These are phyloP conservation scores for Raddia guianensis DNA, from an alignment of 176 grass and related monocot species.

Conservation along the genomic window DNA sequence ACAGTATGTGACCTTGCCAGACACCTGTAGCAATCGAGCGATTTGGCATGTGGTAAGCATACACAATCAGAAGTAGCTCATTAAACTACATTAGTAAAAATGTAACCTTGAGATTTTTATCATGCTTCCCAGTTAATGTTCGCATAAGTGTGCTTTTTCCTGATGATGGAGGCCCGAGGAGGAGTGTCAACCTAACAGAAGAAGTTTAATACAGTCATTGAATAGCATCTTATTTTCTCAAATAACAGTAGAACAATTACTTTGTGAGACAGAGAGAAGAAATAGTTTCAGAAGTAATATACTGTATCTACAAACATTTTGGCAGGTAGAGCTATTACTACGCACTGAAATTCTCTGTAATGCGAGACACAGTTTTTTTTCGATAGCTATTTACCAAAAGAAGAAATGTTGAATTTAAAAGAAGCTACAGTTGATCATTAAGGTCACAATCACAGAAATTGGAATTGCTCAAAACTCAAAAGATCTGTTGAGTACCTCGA, in stretches of 20 bases:
- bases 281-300: background rate
- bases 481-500: slow-evolving; percentile 46
- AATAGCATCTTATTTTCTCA: slow-evolving; percentile 1
- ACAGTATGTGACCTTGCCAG: slow-evolving; percentile 59
- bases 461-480: background rate
- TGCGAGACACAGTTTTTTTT: background rate
- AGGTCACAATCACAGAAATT: background rate
- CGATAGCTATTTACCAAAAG: background rate
- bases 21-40: slow-evolving; percentile 36
- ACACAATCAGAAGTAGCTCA: slow-evolving; percentile 4
- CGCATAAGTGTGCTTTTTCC: slow-evolving; percentile 76
- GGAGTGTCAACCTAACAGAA: slow-evolving; percentile 77
- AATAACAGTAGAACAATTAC: background rate
- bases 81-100: slow-evolving; percentile 10
- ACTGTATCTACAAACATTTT: background rate
- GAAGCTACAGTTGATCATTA: background rate
- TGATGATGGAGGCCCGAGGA: slow-evolving; percentile 68
- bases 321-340: background rate
- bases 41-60: background rate
- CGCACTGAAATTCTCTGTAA: background rate
- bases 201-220: slow-evolving; percentile 19
- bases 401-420: background rate
- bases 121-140: slow-evolving; percentile 61
- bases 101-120: slow-evolving; percentile 58
- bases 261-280: background rate